Conservation (phyloP, 1,284 basidiomycete species). For the Ceratobasidium sp. region DNA sequence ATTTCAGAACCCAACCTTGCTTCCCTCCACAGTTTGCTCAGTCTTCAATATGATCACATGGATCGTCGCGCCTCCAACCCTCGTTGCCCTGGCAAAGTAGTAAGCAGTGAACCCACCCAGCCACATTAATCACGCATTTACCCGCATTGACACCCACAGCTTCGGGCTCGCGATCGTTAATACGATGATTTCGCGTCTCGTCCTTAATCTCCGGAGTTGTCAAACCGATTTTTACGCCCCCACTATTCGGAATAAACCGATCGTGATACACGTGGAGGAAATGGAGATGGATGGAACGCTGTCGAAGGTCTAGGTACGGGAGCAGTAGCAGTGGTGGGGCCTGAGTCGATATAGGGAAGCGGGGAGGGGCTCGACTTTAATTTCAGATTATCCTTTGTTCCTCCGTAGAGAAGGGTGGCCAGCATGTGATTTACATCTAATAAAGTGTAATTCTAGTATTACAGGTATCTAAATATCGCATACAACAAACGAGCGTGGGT, state of each 20-base stretch:
- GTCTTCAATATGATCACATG: conserved; percentile 44
- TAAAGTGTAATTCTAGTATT: too few species aligned
- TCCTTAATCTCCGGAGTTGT: conserved; percentile 41
- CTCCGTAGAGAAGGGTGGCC: too few species aligned
- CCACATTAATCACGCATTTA: neutral
- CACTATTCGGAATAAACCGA: neutral
- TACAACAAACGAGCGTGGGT: neutral
- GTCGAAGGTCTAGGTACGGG: neutral
- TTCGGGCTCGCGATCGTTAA: conserved; percentile 42
- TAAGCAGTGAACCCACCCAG: conserved; percentile 1
- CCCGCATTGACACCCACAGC: conserved; percentile 9
- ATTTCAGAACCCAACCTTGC: neutral
- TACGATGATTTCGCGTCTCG: conserved; percentile 40
- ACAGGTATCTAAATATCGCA: too few species aligned
- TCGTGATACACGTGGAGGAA: neutral
- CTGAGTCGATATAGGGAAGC: neutral
- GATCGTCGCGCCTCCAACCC: conserved; percentile 38
- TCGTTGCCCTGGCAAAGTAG: conserved; percentile 44
- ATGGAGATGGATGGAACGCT: neutral
- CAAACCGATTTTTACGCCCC: neutral
- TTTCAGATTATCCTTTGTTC: too few species aligned
- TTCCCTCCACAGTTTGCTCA: conserved; percentile 20
- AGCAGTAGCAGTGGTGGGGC: neutral
- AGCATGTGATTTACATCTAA: neutral
- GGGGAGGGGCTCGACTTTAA: too few species aligned